phyloP scores from a whole-genome alignment of 2,329 filamentous ascomycete species.

The Fusarium sp. region DNA sequence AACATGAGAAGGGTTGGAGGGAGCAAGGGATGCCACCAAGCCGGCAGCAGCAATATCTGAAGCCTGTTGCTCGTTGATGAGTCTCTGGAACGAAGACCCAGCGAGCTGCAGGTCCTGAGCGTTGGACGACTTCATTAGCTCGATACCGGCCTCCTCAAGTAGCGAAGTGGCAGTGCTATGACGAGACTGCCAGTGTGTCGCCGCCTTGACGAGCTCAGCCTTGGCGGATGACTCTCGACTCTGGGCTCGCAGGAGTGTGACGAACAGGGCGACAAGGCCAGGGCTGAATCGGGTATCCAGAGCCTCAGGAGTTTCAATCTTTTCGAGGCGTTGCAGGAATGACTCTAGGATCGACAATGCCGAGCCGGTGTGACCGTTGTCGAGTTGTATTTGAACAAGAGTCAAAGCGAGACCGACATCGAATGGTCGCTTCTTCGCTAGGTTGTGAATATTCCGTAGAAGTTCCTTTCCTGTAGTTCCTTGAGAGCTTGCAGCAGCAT shows the following conservation, averaged over 20 bases:
- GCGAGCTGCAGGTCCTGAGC: slow-evolving; percentile 76
- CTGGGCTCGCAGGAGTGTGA: slow-evolving; percentile 82
- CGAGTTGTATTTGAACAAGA: slow-evolving; percentile 83
- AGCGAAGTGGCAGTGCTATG: slow-evolving; percentile 68
- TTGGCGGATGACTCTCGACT: slow-evolving; percentile 79
- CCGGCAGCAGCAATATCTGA: slow-evolving; percentile 82
- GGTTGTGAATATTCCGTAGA: slow-evolving; percentile 74
- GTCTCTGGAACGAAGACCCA: slow-evolving; percentile 79
- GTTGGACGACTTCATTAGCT: slow-evolving; percentile 81
- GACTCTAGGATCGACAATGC: slow-evolving; percentile 81
- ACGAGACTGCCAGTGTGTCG: slow-evolving; percentile 81
- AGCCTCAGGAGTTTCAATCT: slow-evolving; percentile 65
- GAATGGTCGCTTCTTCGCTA: slow-evolving; percentile 79
- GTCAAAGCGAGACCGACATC: slow-evolving; percentile 86
- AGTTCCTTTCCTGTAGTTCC: slow-evolving; percentile 73
- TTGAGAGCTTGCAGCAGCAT: slow-evolving; percentile 80
- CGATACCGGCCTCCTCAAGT: slow-evolving; percentile 83
- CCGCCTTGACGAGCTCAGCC: slow-evolving; percentile 80
- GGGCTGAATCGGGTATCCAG: slow-evolving; percentile 83
- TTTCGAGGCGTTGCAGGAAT: slow-evolving; percentile 79
- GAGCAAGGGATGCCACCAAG: slow-evolving; percentile 84
- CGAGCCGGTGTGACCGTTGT: slow-evolving; percentile 75
- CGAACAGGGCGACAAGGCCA: slow-evolving; percentile 82
- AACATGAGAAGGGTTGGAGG: slow-evolving; percentile 67
- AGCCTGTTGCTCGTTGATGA: slow-evolving; percentile 73